Percentiles rank a stretch among this genome's conserved stretches.
Evolutionary conservation across 1,284 basidiomycete genomes (phyloP).

Genomic region (Flammula alnicola): DNA sequence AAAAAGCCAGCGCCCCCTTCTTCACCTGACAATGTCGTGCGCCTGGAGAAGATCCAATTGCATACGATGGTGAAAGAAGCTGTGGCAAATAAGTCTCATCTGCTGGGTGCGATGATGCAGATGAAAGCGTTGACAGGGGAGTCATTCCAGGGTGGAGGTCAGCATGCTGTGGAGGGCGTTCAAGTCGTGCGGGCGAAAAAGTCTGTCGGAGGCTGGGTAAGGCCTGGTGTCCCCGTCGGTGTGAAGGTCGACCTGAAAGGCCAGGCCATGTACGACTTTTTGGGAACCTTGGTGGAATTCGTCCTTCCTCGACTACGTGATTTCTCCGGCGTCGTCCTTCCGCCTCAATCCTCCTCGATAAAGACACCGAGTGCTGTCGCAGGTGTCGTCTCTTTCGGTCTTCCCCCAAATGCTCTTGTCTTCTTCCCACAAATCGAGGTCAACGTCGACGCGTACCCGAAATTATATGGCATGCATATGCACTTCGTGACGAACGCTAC

Average conservation of each 20-base stretch:
- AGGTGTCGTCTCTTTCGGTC: slow-evolving; percentile 89
- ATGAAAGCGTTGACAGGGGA: slow-evolving; percentile 90
- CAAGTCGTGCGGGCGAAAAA: slow-evolving; percentile 82
- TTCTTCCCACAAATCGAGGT: slow-evolving; percentile 96
- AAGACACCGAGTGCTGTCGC: slow-evolving; percentile 78
- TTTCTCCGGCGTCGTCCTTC: slow-evolving; percentile 82
- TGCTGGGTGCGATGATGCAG: slow-evolving; percentile 88
- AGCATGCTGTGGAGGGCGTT: slow-evolving; percentile 74
- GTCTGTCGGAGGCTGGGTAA: slow-evolving; percentile 86
- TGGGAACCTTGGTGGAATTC: slow-evolving; percentile 89
- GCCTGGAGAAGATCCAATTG: slow-evolving; percentile 84
- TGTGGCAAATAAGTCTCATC: slow-evolving; percentile 71
- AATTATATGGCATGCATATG: slow-evolving; percentile 86
- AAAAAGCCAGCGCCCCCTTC: slow-evolving; percentile 69
- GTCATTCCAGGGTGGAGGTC: slow-evolving; percentile 70
- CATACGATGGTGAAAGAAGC: slow-evolving; percentile 87
- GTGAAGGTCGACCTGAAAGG: slow-evolving; percentile 91
- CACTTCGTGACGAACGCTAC: slow-evolving; percentile 88
- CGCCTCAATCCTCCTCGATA: slow-evolving; percentile 63
- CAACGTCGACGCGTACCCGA: slow-evolving; percentile 88
- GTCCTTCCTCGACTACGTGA: slow-evolving; percentile 93
- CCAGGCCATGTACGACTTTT: slow-evolving; percentile 92
- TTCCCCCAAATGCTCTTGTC: slow-evolving; percentile 84
- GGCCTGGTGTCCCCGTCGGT: slow-evolving; percentile 84
- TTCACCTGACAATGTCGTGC: slow-evolving; percentile 69